Evolutionary conservation across 1,284 basidiomycete species (phyloP).

Genomic region (Apiotrichum laibachii): DNA sequence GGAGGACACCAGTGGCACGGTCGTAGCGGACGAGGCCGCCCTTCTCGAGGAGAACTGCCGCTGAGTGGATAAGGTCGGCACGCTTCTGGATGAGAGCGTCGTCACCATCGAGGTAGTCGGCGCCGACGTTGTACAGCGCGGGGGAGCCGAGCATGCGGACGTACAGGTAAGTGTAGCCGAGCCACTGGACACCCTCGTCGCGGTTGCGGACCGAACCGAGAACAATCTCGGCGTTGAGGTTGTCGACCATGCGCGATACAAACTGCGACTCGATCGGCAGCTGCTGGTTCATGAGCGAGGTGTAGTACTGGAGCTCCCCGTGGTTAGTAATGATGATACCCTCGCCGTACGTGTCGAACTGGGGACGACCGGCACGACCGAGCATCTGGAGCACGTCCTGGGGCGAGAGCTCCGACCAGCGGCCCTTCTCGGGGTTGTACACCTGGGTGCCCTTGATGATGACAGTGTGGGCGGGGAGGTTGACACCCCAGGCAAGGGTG

Average conservation of each 20-base stretch:
- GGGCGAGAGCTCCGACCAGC: conserved; percentile 92
- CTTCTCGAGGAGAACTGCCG: conserved; percentile 90
- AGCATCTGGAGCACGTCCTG: conserved; percentile 99
- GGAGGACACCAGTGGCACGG: conserved; percentile 80
- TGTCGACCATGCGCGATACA: conserved; percentile 87
- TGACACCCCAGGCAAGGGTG: conserved; percentile 99
- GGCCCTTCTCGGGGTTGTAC: conserved; percentile 97
- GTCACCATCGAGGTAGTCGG: conserved; percentile 83
- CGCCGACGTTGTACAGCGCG: conserved; percentile 80
- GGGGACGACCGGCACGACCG: conserved; percentile 93
- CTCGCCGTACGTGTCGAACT: conserved; percentile 96
- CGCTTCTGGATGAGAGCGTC: conserved; percentile 81
- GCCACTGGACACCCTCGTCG: conserved; percentile 97
- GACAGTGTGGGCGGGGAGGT: conserved; percentile 94
- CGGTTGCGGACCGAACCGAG: conserved; percentile 91
- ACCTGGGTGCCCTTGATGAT: conserved; percentile 99
- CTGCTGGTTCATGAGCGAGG: conserved; percentile 90
- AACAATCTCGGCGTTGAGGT: conserved; percentile 96
- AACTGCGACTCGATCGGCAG: conserved; percentile 97
- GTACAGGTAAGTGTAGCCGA: conserved; percentile 92
- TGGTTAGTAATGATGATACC: conserved; percentile 99
- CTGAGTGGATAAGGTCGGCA: conserved; percentile 91
- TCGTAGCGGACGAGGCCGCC: conserved; percentile 93
- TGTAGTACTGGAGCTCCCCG: conserved; percentile 92
- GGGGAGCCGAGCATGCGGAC: conserved; percentile 95